Base-by-base conservation (phyloP, 805 yeast species). In the Danielozyma ontarioensis region DNA sequence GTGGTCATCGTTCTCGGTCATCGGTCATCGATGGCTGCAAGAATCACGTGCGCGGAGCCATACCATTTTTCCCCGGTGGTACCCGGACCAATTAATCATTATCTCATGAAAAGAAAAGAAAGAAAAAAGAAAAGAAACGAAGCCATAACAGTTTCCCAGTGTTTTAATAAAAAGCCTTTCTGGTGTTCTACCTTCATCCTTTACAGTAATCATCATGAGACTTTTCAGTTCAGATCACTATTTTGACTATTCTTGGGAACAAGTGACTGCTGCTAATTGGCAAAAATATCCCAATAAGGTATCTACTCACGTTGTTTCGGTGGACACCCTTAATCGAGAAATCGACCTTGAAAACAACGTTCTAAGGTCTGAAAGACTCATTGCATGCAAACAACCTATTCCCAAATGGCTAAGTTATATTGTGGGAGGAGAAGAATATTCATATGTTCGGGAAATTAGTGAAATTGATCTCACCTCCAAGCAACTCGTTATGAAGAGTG, bases 191-290 rank as follows among this genome's bases (percentile, higher is more conserved):
- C 21, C 18, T 15, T 29, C 17, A 27, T n/a, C 22, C 29, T 28
- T 27, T 25, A 18, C 39, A 17, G 21, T 24, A 14, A 24, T 25
- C 33, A 40, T 22, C 30, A 90, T 90, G 98, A 86, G 82, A 57
- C 67, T 90, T 29, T 89, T 87, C 54, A 76, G 76, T 27, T 73
- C 83, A 25, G 59, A 69, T 13, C 90, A 83, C 55, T 66, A 61
- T 27, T 90, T 87, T 57, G 65, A 77, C 35, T 89, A 93, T 52
- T 76, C 94, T 0, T 90, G 97, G 97, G 95, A 83, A 17, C 87
- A 83, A 47, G 95, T 90, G 17, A 83, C 96, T 1, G 88, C 95
- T 1, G 97, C 97, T 32, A 88, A 89, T 59, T 90, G 98, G 98
- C 78, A 76, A 44, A 90, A 90, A 48, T 90, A 90, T 60, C 98